A percentile compares a stretch with the other conserved stretches of the same genome.
Conservation (phyloP, 2,329 filamentous ascomycete species). For the Lasiodiplodia citricola region DNA sequence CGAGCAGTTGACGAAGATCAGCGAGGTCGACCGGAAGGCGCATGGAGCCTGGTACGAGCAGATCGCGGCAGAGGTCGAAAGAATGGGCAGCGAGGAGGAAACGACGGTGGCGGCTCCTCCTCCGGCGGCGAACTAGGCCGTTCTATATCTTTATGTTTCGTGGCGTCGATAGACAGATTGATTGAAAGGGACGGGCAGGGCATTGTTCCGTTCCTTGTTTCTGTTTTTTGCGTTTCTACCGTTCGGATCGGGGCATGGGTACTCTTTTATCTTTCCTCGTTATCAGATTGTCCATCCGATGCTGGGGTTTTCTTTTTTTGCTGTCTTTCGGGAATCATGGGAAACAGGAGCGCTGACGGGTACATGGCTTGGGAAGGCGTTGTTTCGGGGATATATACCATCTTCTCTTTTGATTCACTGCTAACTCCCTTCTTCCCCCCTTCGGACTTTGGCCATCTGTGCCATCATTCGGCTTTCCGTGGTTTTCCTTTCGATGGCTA, state of each 20-base stretch:
- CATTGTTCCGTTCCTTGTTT: neutral
- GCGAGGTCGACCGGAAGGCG: slow-evolving; percentile 69
- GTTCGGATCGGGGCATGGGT: neutral
- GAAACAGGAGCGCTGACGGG: slow-evolving; percentile 11
- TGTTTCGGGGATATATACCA: slow-evolving; percentile 10
- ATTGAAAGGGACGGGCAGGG: neutral
- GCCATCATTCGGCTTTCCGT: neutral
- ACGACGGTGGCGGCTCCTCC: neutral
- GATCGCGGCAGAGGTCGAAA: slow-evolving; percentile 62
- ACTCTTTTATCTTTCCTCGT: too few relatives aligned
- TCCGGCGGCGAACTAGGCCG: neutral
- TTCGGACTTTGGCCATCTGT: neutral
- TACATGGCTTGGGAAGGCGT: neutral
- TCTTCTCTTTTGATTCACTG: neutral
- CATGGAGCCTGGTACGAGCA: slow-evolving; percentile 75
- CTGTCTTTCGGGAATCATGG: neutral
- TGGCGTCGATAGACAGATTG: neutral
- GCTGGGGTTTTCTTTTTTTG: neutral
- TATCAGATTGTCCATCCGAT: neutral
- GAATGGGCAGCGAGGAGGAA: slow-evolving; percentile 32
- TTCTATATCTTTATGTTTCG: neutral
- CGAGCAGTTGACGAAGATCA: slow-evolving; percentile 69
- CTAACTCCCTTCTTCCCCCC: neutral
- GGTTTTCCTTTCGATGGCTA: neutral
- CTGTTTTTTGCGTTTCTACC: neutral